Evolutionary conservation across 441 rosid species (phyloP).

Genomic region (Flueggea neowawraea): DNA sequence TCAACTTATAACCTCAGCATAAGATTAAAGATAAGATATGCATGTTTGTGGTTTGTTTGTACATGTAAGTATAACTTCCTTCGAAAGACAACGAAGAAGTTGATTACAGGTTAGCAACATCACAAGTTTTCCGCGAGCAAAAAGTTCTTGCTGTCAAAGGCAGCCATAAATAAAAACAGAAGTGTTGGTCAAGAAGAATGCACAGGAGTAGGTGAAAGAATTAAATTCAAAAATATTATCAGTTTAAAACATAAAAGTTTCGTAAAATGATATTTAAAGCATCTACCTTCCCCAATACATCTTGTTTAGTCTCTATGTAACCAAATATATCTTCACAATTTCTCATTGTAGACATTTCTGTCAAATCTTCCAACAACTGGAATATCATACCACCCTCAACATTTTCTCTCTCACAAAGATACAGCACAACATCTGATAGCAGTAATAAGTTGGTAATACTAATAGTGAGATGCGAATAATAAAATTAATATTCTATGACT

Average conservation of each 20-base stretch:
- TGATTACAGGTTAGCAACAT: constrained; percentile 99
- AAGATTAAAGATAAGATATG: not conserved
- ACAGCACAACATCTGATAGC: constrained; percentile 73
- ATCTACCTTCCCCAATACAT: constrained; percentile 85
- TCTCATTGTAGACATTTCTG: constrained; percentile 98
- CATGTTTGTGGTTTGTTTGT: not conserved
- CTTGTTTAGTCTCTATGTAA: constrained; percentile 94
- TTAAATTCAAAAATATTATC: not conserved
- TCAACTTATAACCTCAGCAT: not conserved
- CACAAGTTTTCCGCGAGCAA: constrained; percentile 99
- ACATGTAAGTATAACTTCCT: constrained; percentile 37
- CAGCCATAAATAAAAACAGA: constrained; percentile 5
- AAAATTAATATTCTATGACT: not conserved
- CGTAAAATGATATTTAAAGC: constrained; percentile 7
- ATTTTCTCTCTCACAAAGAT: constrained; percentile 97
- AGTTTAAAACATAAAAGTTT: constrained; percentile 3
- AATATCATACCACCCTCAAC: constrained; percentile 99
- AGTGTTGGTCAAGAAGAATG: not conserved
- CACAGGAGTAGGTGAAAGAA: not conserved
- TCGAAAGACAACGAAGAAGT: constrained; percentile 97
- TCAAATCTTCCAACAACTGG: constrained; percentile 94
- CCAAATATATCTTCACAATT: constrained; percentile 93
- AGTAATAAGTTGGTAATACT: constrained; percentile 9
- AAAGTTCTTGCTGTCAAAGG: constrained; percentile 82
- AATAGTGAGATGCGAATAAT: not conserved